These are phyloP conservation scores for Fusarium miscanthi DNA, from an alignment of 2,329 filamentous ascomycete genomes.

Conservation along the genomic window DNA sequence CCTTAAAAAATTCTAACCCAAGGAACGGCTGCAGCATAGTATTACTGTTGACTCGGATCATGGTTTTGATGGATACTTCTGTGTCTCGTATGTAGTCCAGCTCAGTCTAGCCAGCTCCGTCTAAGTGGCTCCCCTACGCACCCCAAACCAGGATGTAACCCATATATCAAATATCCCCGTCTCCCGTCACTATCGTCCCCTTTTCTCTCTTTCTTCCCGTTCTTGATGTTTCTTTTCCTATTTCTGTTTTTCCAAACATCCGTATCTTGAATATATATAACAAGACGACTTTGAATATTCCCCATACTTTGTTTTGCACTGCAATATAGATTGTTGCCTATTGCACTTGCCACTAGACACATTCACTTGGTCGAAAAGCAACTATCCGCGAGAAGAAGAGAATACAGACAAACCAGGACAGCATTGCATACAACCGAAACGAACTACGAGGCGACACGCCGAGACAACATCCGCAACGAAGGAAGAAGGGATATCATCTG, in stretches of 20 bases:
- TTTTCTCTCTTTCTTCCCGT: constrained; percentile 37
- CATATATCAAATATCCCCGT: constrained; percentile 39
- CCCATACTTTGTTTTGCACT: constrained; percentile 5
- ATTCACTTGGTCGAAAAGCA: constrained; percentile 13
- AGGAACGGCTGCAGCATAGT: neutral
- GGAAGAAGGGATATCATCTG: constrained; percentile 11
- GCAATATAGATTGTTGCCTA: constrained; percentile 14
- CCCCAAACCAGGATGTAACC: constrained; percentile 22
- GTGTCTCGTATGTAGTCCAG: constrained; percentile 13
- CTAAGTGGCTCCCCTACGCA: constrained; percentile 27
- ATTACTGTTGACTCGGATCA: constrained; percentile 1
- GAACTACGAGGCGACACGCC: constrained; percentile 31
- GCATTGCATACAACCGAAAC: constrained; percentile 25
- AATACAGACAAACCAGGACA: neutral
- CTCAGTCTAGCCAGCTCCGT: constrained; percentile 18
- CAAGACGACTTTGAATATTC: constrained; percentile 13
- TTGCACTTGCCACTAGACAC: neutral
- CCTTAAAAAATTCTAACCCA: constrained; percentile 2
- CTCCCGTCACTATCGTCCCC: constrained; percentile 29
- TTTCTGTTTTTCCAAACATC: constrained; percentile 25
- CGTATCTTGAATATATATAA: constrained; percentile 16
- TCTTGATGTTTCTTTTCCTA: constrained; percentile 33
- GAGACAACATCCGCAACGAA: neutral
- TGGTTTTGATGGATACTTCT: constrained; percentile 7
- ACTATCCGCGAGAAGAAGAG: constrained; percentile 20